phyloP scores from a whole-genome alignment of 78 protist species.

The Speleostelium caveatum region DNA sequence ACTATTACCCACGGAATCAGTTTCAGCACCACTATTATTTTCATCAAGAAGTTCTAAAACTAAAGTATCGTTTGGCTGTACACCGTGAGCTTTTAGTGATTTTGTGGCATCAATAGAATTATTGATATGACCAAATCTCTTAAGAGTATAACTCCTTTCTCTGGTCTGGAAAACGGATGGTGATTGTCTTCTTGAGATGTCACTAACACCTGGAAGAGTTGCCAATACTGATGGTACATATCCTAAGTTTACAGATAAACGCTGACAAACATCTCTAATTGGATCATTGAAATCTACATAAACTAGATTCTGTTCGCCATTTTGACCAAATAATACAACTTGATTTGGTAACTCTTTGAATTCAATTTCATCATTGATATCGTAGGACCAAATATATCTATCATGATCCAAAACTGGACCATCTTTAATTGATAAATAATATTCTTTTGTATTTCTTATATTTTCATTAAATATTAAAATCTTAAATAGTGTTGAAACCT shows the following conservation, averaged over 20 bases:
- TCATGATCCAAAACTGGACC: conserved; percentile 9
- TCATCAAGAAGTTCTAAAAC: conserved; percentile 20
- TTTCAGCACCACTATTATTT: not conserved
- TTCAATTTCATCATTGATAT: conserved; percentile 55
- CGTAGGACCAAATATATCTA: conserved; percentile 70
- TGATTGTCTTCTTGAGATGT: not conserved
- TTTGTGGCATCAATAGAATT: conserved; percentile 25
- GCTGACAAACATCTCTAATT: conserved; percentile 46
- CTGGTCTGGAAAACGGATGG: conserved; percentile 29
- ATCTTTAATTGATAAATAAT: conserved; percentile 9
- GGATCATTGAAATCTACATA: conserved; percentile 74
- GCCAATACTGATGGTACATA: not conserved
- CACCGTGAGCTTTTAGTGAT: conserved; percentile 50
- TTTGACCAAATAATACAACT: conserved; percentile 43
- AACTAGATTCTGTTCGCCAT: conserved; percentile 54
- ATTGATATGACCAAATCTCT: conserved; percentile 30
- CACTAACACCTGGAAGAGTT: not conserved
- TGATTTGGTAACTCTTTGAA: conserved; percentile 54
- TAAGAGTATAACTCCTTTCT: conserved; percentile 51
- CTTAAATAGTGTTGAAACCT: conserved; percentile 46
- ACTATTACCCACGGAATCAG: not conserved
- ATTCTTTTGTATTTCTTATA: conserved; percentile 45
- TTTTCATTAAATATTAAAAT: conserved; percentile 24
- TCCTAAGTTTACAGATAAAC: conserved; percentile 24
- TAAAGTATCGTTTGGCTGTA: conserved; percentile 65